phyloP scores from a whole-genome alignment of 1,284 basidiomycete species.

The Ceratobasidium sp. region DNA sequence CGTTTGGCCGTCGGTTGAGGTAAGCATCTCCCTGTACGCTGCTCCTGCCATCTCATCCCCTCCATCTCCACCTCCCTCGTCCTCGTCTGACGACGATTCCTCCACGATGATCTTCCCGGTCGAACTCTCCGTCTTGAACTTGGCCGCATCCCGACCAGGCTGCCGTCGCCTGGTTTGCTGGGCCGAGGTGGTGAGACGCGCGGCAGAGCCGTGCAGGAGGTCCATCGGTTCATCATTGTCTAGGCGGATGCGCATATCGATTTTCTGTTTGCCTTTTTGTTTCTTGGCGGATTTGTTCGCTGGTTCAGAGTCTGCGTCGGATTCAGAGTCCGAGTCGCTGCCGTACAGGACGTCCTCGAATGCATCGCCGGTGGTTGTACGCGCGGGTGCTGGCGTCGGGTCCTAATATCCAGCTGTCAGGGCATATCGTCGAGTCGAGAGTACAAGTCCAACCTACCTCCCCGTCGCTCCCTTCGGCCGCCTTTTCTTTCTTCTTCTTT shows the following conservation, averaged over 20 bases:
- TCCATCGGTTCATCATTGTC: constrained; percentile 98
- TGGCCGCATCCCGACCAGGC: constrained; percentile 86
- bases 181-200: constrained; percentile 78
- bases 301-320: constrained; percentile 69
- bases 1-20: constrained; percentile 88
- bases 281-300: constrained; percentile 56
- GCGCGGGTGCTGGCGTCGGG: constrained; percentile 48
- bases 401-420: neutral
- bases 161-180: constrained; percentile 69
- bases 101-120: constrained; percentile 93
- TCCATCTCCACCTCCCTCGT: constrained; percentile 50
- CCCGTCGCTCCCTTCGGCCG: constrained; percentile 62
- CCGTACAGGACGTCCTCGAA: constrained; percentile 97
- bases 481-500: constrained; percentile 77
- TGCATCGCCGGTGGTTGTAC: constrained; percentile 74
- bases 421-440: neutral
- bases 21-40: constrained; percentile 85
- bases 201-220: constrained; percentile 84
- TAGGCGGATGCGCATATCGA: constrained; percentile 73
- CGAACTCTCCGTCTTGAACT: constrained; percentile 87
- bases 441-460: constrained; percentile 55
- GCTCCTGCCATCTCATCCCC: constrained; percentile 73
- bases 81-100: constrained; percentile 60
- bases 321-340: constrained; percentile 86
- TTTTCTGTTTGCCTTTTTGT: constrained; percentile 52